Evolutionary conservation across 495 filamentous ascomycete species (phyloP), one percentile per base, ranked within the genome.

Genomic region (Penicillium ochrochloron): DNA sequence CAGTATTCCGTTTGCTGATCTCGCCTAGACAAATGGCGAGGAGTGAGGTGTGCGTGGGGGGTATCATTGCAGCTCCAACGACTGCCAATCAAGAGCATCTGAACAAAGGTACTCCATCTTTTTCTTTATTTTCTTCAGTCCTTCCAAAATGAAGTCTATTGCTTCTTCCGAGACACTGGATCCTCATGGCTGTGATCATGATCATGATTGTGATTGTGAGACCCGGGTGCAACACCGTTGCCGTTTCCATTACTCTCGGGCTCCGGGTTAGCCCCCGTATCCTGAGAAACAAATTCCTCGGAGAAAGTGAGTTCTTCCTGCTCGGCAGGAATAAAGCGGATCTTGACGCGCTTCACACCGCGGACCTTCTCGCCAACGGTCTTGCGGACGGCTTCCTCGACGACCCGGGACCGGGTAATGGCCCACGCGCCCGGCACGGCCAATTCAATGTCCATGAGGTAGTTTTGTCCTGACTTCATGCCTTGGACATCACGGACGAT

Each of bases 401-500:
- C 76, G 23, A 79, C 76, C n/a, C 83, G 76, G 0, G 88, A 87
- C 34, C 87, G 84, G 61, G 86, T 84, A 9, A 98, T 78, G 0
- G 89, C 87, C 90, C 89, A 93, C 19, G 76, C 74, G 2, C 79
- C 83, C 0, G 93, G 92, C 35, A 94, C 90, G 25, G 86, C 91
- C 46, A 97, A 74, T 70, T 95, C 92, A 31, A 98, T 65, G 67
- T 97, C 94, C 70, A 97, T 87, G 5, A 97, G 80, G 63, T 95
- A 97, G 75, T 97, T 99, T 77, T 97, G 95, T 31, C 95, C 95
- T 3, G 90, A 90, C 74, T 99, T 99, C 71, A 97, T 83, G 58
- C 95, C 95, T 48, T 91, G 89, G 4, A 98, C 85, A 33, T 91
- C 89, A 15, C 87, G 82, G 29, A 92, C 68, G 66, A 90, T 84